Percentiles rank a stretch among this genome's conserved stretches.
Conservation (phyloP, 2,329 filamentous ascomycete species). For the Fusarium napiforme region DNA sequence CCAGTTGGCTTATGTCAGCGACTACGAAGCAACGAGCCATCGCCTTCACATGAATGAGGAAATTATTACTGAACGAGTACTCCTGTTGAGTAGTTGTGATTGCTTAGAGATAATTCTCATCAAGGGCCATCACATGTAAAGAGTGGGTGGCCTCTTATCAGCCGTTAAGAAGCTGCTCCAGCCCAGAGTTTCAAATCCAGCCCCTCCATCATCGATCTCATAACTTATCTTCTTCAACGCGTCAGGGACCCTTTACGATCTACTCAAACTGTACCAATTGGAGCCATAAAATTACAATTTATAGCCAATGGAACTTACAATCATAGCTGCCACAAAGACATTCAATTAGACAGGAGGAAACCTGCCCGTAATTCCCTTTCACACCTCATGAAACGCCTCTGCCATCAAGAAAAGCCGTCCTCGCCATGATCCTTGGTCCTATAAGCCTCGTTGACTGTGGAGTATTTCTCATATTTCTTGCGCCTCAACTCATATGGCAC, state of each 20-base stretch:
- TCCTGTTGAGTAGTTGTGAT: neutral
- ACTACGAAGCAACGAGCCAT: slow-evolving; percentile 2
- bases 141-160: neutral
- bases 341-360: neutral
- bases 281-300: neutral
- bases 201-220: slow-evolving; percentile 39
- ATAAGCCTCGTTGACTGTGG: slow-evolving; percentile 81
- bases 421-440: slow-evolving; percentile 75
- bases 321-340: neutral
- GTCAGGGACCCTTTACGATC: slow-evolving; percentile 22
- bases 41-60: neutral
- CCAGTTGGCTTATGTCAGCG: slow-evolving; percentile 39
- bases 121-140: slow-evolving; percentile 22
- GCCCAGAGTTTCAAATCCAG: slow-evolving; percentile 3
- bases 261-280: slow-evolving; percentile 9
- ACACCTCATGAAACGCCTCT: slow-evolving; percentile 17
- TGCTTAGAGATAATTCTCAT: neutral
- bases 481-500: slow-evolving; percentile 76
- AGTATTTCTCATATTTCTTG: slow-evolving; percentile 76
- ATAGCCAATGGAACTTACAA: neutral
- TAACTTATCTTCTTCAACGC: slow-evolving; percentile 23
- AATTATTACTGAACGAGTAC: neutral
- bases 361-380: neutral
- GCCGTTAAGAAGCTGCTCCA: neutral
- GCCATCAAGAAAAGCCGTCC: slow-evolving; percentile 5